Conservation (phyloP, 495 filamentous ascomycete genomes). For the Talaromyces wortmannii region DNA sequence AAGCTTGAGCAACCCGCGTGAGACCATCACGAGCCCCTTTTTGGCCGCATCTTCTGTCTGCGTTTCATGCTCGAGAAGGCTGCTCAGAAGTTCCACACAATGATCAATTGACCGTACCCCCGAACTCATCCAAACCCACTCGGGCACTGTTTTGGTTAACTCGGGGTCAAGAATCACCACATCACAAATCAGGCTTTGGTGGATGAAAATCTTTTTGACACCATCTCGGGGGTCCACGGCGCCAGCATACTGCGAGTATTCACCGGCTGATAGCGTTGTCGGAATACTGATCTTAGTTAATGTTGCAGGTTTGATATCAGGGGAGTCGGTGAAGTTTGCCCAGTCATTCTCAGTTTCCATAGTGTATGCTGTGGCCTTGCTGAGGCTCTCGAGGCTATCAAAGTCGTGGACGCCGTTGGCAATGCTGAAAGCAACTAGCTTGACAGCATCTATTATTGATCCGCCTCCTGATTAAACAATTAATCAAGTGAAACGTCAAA, state of each 20-base stretch:
- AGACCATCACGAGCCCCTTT: not conserved
- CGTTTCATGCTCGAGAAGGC: conserved; percentile 1
- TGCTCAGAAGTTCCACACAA: conserved; percentile 1
- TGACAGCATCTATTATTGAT: conserved; percentile 1
- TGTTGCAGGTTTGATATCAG: not conserved
- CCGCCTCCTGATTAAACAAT: not conserved
- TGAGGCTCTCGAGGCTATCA: conserved; percentile 1
- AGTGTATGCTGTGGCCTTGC: conserved; percentile 3
- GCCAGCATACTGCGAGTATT: not conserved
- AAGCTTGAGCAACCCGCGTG: not conserved
- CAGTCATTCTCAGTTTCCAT: conserved; percentile 2
- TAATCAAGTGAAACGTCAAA: not conserved
- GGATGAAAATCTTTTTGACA: conserved; percentile 1
- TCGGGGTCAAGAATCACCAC: conserved; percentile 1
- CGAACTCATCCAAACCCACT: conserved; percentile 1
- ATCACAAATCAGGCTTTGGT: conserved; percentile 2
- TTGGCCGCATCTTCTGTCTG: conserved; percentile 1
- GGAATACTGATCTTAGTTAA: conserved; percentile 1
- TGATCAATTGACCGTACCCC: conserved; percentile 2
- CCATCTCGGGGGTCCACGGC: not conserved
- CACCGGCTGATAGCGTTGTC: not conserved
- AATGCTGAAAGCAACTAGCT: not conserved
- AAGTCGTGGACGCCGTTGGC: conserved; percentile 1
- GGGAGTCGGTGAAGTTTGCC: not conserved
- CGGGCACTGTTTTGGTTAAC: not conserved